Conservation (phyloP, 129 eudicot species). For the Artemisia tridentata region DNA sequence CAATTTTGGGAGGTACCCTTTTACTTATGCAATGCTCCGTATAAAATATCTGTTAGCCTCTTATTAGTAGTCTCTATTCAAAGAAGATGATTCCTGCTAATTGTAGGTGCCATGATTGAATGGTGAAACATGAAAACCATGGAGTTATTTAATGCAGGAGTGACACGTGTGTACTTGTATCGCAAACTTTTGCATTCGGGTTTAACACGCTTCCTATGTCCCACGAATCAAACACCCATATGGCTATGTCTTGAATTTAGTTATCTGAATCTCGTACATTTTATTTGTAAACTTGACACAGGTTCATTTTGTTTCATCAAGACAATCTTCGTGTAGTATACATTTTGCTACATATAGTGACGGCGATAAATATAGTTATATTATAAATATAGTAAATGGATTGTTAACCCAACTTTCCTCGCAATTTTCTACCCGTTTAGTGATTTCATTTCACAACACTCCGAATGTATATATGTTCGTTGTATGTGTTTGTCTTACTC, state of each 20-base stretch:
- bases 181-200: conserved; percentile 13
- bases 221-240: background rate
- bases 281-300: background rate
- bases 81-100: conserved; percentile 27
- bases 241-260: background rate
- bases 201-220: background rate
- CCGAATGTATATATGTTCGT: too few relatives aligned
- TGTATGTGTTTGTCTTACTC: too few relatives aligned
- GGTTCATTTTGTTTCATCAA: background rate
- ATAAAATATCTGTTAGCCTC: background rate
- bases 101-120: conserved; percentile 24
- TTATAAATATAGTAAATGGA: too few relatives aligned
- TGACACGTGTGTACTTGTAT: conserved; percentile 31
- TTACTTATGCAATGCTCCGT: background rate
- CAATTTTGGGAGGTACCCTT: conserved; percentile 8
- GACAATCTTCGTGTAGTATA: background rate
- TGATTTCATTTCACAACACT: too few relatives aligned
- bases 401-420: too few relatives aligned
- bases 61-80: conserved; percentile 31
- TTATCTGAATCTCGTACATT: background rate
- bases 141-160: conserved; percentile 17
- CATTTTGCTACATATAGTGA: background rate
- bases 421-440: too few relatives aligned
- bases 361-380: too few relatives aligned
- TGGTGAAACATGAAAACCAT: conserved; percentile 33